Evolutionary conservation across 495 filamentous ascomycete genomes (phyloP), one percentile per base, ranked within the genome.

Genomic region (Rhypophila decipiens): DNA sequence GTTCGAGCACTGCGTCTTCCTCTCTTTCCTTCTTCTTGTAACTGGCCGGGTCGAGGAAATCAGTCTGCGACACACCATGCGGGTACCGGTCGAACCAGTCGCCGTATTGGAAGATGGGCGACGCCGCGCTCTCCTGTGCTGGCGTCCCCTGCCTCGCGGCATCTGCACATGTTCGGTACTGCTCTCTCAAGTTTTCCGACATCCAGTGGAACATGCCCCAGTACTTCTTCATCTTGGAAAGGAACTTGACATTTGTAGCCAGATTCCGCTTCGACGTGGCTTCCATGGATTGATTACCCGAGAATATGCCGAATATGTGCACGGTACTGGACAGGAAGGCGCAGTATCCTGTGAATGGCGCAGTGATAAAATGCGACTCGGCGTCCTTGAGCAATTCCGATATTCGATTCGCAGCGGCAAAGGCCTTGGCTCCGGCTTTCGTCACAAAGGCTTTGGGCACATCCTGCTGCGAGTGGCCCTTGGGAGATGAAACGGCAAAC

Each of bases 131-230:
- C 42, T 79, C 73, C 45, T 68, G 73, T 4, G 72, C 68, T 2
- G 71, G 64, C 24, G 70, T 72, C 21, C 71, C 72, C 41, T 78
- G 67, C 41, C 69, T 63, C 23, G 83, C 78, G 24, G 85, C 85
- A 66, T 96, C 90, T 23, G 88, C 85, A 58, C 88, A 90, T 24
- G 84, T 83, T 41, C 83, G 79, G 63, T 94, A 98, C 47, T 93
- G 82, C 47, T 93, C 87, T 49, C 91, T 90, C 22, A 96, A 76
- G 60, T 91, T 94, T 57, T 96, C 88, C 2, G 86, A 84, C 80
- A 96, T 91, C 65, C 86, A 95, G 60, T 94, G 88, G 61, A 96
- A 96, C 82, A 96, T 90, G 45, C 90, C 93, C 93, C 93, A 98
- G 60, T 93, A 89, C 50, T 85, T 86, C 70, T 94, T 96, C 85